Percentiles rank a stretch among this genome's conserved stretches.
These are phyloP conservation scores for Immersiella caudata DNA, from an alignment of 495 filamentous ascomycete species.

Conservation along the genomic window DNA sequence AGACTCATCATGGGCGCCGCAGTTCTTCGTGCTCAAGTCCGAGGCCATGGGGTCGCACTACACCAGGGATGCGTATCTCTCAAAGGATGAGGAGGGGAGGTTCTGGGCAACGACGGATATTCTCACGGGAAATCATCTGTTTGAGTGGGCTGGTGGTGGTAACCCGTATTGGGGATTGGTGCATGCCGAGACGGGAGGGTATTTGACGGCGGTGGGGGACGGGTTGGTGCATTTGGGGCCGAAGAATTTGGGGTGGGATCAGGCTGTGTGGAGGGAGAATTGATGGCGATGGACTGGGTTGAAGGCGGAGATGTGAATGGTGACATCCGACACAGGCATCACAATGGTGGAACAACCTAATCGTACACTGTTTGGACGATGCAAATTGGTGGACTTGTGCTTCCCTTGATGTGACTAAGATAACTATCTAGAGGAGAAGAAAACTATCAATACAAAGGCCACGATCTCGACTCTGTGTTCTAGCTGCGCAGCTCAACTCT, in stretches of 20 bases:
- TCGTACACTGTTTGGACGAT: too few species aligned
- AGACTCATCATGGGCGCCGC: constrained; percentile 9
- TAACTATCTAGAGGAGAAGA: too few species aligned
- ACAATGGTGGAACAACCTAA: too few species aligned
- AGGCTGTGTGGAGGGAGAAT: constrained; percentile 6
- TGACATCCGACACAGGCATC: too few species aligned
- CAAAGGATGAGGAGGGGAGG: background rate
- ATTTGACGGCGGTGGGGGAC: constrained; percentile 10
- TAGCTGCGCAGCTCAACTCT: too few species aligned
- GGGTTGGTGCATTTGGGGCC: constrained; percentile 10
- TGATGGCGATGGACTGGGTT: constrained; percentile 13
- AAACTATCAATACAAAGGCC: too few species aligned
- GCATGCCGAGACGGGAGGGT: constrained; percentile 11
- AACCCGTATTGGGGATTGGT: constrained; percentile 13
- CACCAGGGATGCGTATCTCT: background rate
- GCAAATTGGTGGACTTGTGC: too few species aligned
- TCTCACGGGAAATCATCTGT: constrained; percentile 7
- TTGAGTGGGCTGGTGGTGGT: background rate
- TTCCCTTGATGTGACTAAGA: too few species aligned
- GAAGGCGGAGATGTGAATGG: too few species aligned
- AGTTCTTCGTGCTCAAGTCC: constrained; percentile 13
- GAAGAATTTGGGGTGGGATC: constrained; percentile 12
- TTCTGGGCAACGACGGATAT: background rate
- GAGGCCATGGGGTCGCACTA: background rate
- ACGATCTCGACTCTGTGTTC: too few species aligned